Percentiles rank a stretch among this genome's conserved stretches.
Evolutionary conservation across 116 monocot genomes (phyloP).

Genomic region (Phalaenopsis hybrid): DNA sequence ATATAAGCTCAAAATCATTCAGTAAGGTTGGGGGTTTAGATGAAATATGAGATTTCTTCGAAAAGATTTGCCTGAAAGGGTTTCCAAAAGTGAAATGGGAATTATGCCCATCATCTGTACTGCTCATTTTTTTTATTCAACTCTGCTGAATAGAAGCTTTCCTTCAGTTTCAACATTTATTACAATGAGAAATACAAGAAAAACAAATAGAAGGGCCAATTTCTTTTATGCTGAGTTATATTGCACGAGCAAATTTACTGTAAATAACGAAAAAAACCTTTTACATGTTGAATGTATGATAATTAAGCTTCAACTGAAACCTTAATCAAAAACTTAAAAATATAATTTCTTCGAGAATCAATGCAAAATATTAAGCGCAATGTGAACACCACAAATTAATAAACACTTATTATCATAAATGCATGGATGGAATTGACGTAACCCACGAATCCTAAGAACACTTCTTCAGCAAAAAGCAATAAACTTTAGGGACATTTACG

Average conservation of each 20-base stretch:
- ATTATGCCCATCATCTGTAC: slow-evolving; percentile 40
- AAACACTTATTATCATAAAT: too few relatives aligned
- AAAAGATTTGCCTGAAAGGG: slow-evolving; percentile 43
- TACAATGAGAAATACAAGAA: background rate
- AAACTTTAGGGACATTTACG: too few relatives aligned
- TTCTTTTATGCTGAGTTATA: background rate
- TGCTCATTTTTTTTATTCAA: slow-evolving; percentile 45
- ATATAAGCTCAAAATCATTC: slow-evolving; percentile 46
- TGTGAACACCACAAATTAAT: too few relatives aligned
- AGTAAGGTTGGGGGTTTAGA: slow-evolving; percentile 31
- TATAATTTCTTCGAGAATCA: background rate
- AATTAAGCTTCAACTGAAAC: too few relatives aligned
- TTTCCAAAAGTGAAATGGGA: slow-evolving; percentile 37
- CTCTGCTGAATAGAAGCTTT: background rate
- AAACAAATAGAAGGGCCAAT: background rate
- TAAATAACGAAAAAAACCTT: background rate
- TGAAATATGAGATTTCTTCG: slow-evolving; percentile 39
- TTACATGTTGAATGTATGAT: background rate
- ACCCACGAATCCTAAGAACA: too few relatives aligned
- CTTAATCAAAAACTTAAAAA: too few relatives aligned
- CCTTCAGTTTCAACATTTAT: background rate
- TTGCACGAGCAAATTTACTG: background rate
- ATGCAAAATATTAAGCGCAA: background rate
- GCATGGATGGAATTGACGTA: too few relatives aligned
- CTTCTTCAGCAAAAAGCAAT: too few relatives aligned